Conservation (phyloP, 2,329 filamentous ascomycete species). For the Plenodomus lindquistii region DNA sequence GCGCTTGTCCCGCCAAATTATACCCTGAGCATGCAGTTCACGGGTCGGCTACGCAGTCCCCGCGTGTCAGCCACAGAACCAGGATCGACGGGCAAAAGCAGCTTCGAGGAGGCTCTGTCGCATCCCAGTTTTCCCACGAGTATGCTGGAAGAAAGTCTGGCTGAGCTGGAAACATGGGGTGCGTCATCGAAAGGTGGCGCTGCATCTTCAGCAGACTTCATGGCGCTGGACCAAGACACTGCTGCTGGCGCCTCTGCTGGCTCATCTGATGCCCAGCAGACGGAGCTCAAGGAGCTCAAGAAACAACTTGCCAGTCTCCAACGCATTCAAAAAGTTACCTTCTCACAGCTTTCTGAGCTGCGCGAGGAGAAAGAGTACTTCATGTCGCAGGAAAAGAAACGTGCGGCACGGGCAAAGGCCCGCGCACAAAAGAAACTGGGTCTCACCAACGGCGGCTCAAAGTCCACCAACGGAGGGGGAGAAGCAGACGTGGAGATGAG, state of each 20-base stretch:
- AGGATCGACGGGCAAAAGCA: conserved; percentile 16
- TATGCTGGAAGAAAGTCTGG: conserved; percentile 46
- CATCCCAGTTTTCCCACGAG: conserved; percentile 49
- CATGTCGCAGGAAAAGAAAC: conserved; percentile 35
- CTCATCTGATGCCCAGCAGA: conserved; percentile 1
- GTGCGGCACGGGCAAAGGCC: conserved; percentile 24
- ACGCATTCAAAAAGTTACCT: conserved; percentile 51
- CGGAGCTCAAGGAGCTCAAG: conserved; percentile 32
- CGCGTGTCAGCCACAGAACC: conserved; percentile 37
- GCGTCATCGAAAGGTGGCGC: conserved; percentile 18
- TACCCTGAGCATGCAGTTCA: conserved; percentile 67
- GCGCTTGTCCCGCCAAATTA: conserved; percentile 61
- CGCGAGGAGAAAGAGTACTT: conserved; percentile 48
- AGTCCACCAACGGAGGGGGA: conserved; percentile 2
- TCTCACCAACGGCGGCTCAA: conserved; percentile 22
- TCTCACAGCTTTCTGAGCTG: conserved; percentile 50
- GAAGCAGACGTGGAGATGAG: conserved; percentile 38
- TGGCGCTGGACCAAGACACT: conserved; percentile 21
- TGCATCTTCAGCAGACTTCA: conserved; percentile 39
- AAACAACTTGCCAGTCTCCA: conserved; percentile 50
- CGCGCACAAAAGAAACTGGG: conserved; percentile 24
- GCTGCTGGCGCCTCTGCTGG: conserved; percentile 2
- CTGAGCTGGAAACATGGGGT: conserved; percentile 38
- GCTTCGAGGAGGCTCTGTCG: conserved; percentile 48
- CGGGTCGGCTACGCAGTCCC: conserved; percentile 29